Evolutionary conservation across 2,329 filamentous ascomycete species (phyloP).

Genomic region (Colletotrichum lentis): DNA sequence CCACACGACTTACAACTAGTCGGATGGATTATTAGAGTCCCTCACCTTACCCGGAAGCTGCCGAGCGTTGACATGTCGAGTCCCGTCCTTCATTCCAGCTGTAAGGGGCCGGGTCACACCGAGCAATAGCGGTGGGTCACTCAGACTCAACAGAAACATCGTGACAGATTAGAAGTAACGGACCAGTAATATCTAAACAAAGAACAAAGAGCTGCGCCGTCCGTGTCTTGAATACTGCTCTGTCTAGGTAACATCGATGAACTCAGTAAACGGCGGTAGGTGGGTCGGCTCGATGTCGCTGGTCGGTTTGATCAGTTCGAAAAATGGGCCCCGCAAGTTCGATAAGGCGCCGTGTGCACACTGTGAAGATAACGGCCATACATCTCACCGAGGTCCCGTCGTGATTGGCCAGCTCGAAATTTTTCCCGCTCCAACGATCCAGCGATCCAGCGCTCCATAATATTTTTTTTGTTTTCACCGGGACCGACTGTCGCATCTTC

Average conservation of each 20-base stretch:
- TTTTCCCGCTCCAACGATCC: slow-evolving; percentile 15
- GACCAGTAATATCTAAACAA: slow-evolving; percentile 4
- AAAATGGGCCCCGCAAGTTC: neutral
- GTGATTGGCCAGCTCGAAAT: slow-evolving; percentile 22
- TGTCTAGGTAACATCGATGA: neutral
- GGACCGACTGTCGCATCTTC: slow-evolving; percentile 7
- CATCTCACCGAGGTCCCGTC: neutral
- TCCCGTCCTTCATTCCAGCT: slow-evolving; percentile 12
- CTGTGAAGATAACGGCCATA: slow-evolving; percentile 16
- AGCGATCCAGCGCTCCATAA: slow-evolving; percentile 26
- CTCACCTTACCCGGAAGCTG: neutral
- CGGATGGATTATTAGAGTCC: neutral
- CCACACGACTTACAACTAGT: neutral
- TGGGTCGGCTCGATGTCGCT: neutral
- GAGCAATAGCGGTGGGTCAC: slow-evolving; percentile 7
- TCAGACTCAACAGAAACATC: neutral
- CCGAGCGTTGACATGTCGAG: neutral
- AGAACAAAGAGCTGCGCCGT: neutral
- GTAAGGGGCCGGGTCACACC: slow-evolving; percentile 1
- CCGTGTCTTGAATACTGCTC: neutral
- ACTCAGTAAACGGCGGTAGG: neutral
- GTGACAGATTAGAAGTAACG: slow-evolving; percentile 17
- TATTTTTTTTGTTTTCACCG: slow-evolving; percentile 38
- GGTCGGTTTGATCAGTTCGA: neutral
- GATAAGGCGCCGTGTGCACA: neutral